These are phyloP conservation scores for Penicillium egyptiacum DNA, from an alignment of 495 filamentous ascomycete species.

Conservation along the genomic window DNA sequence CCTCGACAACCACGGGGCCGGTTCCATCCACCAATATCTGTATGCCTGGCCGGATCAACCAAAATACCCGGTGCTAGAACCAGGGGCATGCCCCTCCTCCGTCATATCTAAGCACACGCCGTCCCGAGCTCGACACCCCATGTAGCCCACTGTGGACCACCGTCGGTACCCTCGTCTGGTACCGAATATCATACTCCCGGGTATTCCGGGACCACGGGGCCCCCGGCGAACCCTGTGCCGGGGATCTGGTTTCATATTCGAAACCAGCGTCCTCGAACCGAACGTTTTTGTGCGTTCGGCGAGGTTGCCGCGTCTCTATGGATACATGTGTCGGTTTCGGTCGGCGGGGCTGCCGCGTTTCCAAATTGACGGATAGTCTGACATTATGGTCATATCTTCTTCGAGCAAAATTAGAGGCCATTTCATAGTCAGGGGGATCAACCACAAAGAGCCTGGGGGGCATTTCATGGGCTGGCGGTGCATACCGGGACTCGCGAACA, in stretches of 20 bases:
- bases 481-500: background rate
- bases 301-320: too few relatives aligned
- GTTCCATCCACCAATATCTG: too few relatives aligned
- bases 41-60: background rate
- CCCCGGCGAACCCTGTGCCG: too few relatives aligned
- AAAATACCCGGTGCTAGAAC: background rate
- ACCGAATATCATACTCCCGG: too few relatives aligned
- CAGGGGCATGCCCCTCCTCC: background rate
- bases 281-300: background rate
- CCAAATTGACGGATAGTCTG: fast-evolving
- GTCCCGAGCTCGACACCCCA: background rate
- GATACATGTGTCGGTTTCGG: too few relatives aligned
- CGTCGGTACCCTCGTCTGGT: background rate
- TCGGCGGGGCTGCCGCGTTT: too few relatives aligned
- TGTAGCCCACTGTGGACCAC: background rate
- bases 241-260: too few relatives aligned
- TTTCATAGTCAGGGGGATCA: background rate
- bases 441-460: background rate
- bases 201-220: too few relatives aligned
- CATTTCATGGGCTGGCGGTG: background rate
- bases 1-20: too few relatives aligned
- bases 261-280: background rate
- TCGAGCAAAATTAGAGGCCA: background rate
- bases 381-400: background rate
- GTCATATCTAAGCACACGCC: background rate